Conservation (phyloP, 2,329 filamentous ascomycete species). For the Fusarium foetens region DNA sequence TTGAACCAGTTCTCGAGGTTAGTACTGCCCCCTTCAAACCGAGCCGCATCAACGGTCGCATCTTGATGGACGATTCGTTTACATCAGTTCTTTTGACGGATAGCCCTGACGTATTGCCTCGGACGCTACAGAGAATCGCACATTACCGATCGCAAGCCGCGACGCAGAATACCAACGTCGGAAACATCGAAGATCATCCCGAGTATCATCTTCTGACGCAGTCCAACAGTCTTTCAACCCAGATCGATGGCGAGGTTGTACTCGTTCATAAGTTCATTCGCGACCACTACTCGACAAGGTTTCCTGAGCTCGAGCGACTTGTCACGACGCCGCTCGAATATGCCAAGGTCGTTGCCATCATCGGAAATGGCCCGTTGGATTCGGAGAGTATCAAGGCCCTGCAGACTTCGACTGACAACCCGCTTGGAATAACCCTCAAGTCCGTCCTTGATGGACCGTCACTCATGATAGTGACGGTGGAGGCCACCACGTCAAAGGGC, state of each 20-base stretch:
- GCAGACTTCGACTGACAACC: conserved; percentile 80
- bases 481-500: conserved; percentile 90
- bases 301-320: conserved; percentile 90
- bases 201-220: conserved; percentile 90
- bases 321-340: conserved; percentile 95
- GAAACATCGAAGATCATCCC: conserved; percentile 90
- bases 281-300: conserved; percentile 93
- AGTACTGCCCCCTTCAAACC: conserved; percentile 54
- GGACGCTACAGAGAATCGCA: conserved; percentile 76
- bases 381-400: conserved; percentile 81
- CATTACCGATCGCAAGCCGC: conserved; percentile 77
- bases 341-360: conserved; percentile 91
- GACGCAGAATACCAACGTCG: conserved; percentile 72
- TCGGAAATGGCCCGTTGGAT: conserved; percentile 91
- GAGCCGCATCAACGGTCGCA: conserved; percentile 31
- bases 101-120: conserved; percentile 74
- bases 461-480: conserved; percentile 94
- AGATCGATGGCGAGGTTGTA: conserved; percentile 91
- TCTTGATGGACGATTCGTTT: conserved; percentile 60
- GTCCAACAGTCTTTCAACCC: conserved; percentile 88
- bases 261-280: conserved; percentile 96
- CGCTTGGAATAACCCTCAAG: conserved; percentile 78
- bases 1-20: conserved; percentile 86
- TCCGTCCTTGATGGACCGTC: conserved; percentile 88
- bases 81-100: conserved; percentile 66